Base-by-base conservation (phyloP, 2,329 filamentous ascomycete genomes). In the Scopulariopsis brevicaulis region DNA sequence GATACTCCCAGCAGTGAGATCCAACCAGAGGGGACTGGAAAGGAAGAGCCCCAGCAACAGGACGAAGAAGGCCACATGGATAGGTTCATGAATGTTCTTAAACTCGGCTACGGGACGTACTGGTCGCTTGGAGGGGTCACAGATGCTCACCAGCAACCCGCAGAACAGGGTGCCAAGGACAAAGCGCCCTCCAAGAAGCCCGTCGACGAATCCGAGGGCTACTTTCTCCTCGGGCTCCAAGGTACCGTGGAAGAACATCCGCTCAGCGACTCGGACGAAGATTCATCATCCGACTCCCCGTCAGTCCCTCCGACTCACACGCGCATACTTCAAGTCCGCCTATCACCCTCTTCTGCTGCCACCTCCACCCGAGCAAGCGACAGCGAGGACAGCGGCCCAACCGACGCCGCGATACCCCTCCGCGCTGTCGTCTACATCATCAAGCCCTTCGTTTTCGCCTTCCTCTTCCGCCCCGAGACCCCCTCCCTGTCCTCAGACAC, bases 391-490 rank as follows among this genome's bases (percentile, higher is more conserved):
- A 61, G 66, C 28, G 67, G 8, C 25, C 25, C 24, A 2, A 14
- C 34, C 37, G 34, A 20, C 25, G 20, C 14, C 20, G n/a, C 8
- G n/a, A 54, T 40, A 20, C 25, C 48, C 35, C 69, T 91, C 50
- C 81, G 85, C 1, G 85, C 89, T 1, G 79, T 91, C 7, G 80
- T 91, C 55, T 92, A 91, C 66, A 80, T 86, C 53, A 83, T 85
- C 67, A 81, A 79, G 25, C 89, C 89, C 0, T 93, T 93, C 69
- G 80, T 93, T 54, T 92, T 89, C 67, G 81, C 85, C 1, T 86
- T 94, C 60, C 74, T 94, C 4, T 93, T 93, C 68, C 65, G 67
- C 12, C 66, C 73, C 15, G 76, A 77, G 53, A 85, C 53, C n/a
- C 72, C 79, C 54, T 73, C 79, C 50, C 69, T 85, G 1, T 77